A percentile compares a stretch with the other conserved stretches of the same genome.
Evolutionary conservation across 345 rosid genomes (phyloP).

Genomic region (Erodium maritimum): DNA sequence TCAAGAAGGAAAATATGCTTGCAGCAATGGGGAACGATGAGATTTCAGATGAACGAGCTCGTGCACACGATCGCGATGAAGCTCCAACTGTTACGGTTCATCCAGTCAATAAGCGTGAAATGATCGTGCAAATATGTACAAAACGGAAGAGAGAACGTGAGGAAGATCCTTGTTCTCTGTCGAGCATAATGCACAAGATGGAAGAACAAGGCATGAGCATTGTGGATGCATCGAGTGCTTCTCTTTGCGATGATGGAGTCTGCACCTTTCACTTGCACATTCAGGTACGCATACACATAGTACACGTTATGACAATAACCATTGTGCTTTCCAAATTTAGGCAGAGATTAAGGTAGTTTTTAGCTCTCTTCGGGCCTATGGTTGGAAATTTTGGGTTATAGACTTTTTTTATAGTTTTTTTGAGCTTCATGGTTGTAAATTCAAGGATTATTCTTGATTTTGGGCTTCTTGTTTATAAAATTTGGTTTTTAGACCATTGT

Average conservation of each 20-base stretch:
- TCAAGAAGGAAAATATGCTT: constrained; percentile 16
- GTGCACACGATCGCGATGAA: background rate
- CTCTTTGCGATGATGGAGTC: constrained; percentile 13
- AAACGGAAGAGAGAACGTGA: too few species aligned
- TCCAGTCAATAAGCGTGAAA: constrained; percentile 17
- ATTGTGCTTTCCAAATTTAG: too few species aligned
- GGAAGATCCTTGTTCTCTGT: constrained; percentile 2
- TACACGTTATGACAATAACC: too few species aligned
- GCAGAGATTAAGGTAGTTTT: too few species aligned
- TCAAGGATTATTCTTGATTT: too few species aligned
- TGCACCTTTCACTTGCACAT: constrained; percentile 17
- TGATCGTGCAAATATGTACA: constrained; percentile 19
- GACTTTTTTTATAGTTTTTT: too few species aligned
- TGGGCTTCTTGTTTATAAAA: too few species aligned
- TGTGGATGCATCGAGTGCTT: constrained; percentile 16
- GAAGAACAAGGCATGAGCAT: constrained; percentile 19
- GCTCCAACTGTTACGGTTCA: constrained; percentile 17
- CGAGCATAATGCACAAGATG: constrained; percentile 15
- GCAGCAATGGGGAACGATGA: background rate
- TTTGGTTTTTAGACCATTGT: too few species aligned
- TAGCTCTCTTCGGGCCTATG: too few species aligned
- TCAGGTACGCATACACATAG: background rate
- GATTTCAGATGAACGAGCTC: background rate
- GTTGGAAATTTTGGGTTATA: too few species aligned
- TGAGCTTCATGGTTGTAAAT: too few species aligned